Evolutionary conservation across 148 eudicot genomes (phyloP).

Genomic region (Linanthus parryae): DNA sequence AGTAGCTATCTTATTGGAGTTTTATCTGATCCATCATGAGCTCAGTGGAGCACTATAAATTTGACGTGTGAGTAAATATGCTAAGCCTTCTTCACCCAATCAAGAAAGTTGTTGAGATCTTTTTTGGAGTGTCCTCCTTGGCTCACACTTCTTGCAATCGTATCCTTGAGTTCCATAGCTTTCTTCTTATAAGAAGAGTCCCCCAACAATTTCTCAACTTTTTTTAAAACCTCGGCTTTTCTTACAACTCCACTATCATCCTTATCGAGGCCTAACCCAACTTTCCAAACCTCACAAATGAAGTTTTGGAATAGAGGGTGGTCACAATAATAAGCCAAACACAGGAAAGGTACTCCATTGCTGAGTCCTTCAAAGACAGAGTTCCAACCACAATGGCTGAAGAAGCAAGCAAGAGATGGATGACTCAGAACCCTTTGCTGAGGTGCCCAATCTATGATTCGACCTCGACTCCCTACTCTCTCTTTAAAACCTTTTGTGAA

Average conservation of each 20-base stretch:
- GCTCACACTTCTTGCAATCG: background rate
- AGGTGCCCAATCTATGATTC: slow-evolving; percentile 36
- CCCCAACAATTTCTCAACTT: slow-evolving; percentile 16
- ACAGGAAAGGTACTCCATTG: slow-evolving; percentile 29
- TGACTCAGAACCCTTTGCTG: slow-evolving; percentile 31
- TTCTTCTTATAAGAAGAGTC: slow-evolving; percentile 7
- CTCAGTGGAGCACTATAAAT: too few relatives aligned
- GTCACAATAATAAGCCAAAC: slow-evolving; percentile 36
- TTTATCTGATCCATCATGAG: too few relatives aligned
- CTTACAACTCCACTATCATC: slow-evolving; percentile 17
- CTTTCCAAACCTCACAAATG: slow-evolving; percentile 19
- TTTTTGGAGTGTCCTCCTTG: background rate
- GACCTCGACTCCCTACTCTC: slow-evolving; percentile 19
- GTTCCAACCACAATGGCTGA: slow-evolving; percentile 45
- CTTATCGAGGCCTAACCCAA: slow-evolving; percentile 22
- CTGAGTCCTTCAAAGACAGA: slow-evolving; percentile 46
- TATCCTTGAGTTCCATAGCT: slow-evolving; percentile 17
- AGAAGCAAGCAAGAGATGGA: slow-evolving; percentile 31
- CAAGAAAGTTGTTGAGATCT: background rate
- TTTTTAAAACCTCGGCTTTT: slow-evolving; percentile 17
- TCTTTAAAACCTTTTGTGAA: slow-evolving; percentile 25
- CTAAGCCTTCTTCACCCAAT: background rate
- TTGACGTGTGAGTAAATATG: too few relatives aligned
- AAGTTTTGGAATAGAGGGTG: slow-evolving; percentile 13
- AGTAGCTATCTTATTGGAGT: too few relatives aligned